Conservation (phyloP, 805 yeast genomes). For the Starmerella riodocensis region DNA sequence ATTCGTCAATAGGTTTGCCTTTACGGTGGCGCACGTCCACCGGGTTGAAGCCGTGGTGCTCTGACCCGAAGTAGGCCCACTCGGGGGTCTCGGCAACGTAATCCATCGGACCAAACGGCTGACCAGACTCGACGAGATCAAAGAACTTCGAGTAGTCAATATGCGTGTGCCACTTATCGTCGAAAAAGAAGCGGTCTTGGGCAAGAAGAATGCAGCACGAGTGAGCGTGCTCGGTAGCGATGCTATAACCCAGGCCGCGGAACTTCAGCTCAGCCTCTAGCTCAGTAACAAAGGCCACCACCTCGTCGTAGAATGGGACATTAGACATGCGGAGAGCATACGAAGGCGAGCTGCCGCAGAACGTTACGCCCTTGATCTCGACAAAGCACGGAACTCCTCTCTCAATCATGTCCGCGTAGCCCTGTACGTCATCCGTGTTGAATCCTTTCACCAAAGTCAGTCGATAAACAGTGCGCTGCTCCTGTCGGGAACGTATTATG, state of each 20-base stretch:
- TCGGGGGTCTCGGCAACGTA: constrained; percentile 69
- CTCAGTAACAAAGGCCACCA: constrained; percentile 55
- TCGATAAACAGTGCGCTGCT: constrained; percentile 84
- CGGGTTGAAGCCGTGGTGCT: constrained; percentile 80
- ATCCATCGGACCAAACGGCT: constrained; percentile 62
- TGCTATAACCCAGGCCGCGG: constrained; percentile 60
- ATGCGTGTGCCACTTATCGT: constrained; percentile 77
- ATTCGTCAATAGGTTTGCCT: constrained; percentile 30
- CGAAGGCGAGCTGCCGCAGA: constrained; percentile 84
- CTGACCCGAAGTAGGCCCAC: constrained; percentile 85
- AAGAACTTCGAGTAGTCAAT: constrained; percentile 71
- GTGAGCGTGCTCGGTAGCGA: constrained; percentile 93
- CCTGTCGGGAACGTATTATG: constrained; percentile 58
- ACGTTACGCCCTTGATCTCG: constrained; percentile 90
- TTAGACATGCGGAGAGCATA: constrained; percentile 90
- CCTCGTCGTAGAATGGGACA: constrained; percentile 88
- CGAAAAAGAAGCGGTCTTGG: constrained; percentile 51
- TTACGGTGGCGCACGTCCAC: constrained; percentile 42
- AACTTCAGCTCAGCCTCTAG: constrained; percentile 48
- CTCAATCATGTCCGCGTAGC: constrained; percentile 78
- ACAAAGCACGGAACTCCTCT: constrained; percentile 74
- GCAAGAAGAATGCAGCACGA: constrained; percentile 85
- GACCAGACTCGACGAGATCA: constrained; percentile 50
- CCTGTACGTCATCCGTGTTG: constrained; percentile 59
- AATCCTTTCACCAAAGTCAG: constrained; percentile 85